A percentile compares a stretch with the other conserved stretches of the same genome.
phyloP scores from a whole-genome alignment of 768 basidiomycete genomes.

The Scleroderma citrinum region DNA sequence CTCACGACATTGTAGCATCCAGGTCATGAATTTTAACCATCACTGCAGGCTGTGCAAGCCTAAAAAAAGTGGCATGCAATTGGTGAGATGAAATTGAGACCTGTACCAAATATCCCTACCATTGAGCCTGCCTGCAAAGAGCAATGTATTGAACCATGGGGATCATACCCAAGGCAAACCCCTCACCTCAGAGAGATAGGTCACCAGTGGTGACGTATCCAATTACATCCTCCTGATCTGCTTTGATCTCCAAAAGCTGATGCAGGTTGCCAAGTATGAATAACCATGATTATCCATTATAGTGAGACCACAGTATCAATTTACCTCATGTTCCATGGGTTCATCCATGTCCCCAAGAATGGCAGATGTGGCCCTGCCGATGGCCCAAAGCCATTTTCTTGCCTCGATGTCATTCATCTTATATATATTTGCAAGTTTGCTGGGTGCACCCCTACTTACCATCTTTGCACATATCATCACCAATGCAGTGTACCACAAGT shows the following conservation, averaged over 20 bases:
- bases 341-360: slow-evolving; percentile 14
- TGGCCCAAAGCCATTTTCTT: slow-evolving; percentile 39
- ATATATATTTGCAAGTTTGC: slow-evolving; percentile 70
- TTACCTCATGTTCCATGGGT: slow-evolving; percentile 24
- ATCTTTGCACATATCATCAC: slow-evolving; percentile 61
- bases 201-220: slow-evolving; percentile 85
- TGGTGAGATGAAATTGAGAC: not conserved
- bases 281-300: not conserved
- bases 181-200: slow-evolving; percentile 75
- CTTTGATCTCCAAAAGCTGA: slow-evolving; percentile 42
- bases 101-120: slow-evolving; percentile 26
- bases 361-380: slow-evolving; percentile 18
- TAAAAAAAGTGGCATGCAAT: not conserved
- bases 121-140: slow-evolving; percentile 43
- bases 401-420: slow-evolving; percentile 49
- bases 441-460: slow-evolving; percentile 58
- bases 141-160: slow-evolving; percentile 48
- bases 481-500: slow-evolving; percentile 55
- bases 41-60: slow-evolving; percentile 26
- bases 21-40: slow-evolving; percentile 64
- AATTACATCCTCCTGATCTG: slow-evolving; percentile 61
- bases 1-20: slow-evolving; percentile 48
- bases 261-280: slow-evolving; percentile 3
- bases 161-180: slow-evolving; percentile 72
- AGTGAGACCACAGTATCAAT: slow-evolving; percentile 5